Evolutionary conservation across 1,284 basidiomycete species (phyloP), one percentile per base, ranked within the genome.

Genomic region (Naganishia sp.): DNA sequence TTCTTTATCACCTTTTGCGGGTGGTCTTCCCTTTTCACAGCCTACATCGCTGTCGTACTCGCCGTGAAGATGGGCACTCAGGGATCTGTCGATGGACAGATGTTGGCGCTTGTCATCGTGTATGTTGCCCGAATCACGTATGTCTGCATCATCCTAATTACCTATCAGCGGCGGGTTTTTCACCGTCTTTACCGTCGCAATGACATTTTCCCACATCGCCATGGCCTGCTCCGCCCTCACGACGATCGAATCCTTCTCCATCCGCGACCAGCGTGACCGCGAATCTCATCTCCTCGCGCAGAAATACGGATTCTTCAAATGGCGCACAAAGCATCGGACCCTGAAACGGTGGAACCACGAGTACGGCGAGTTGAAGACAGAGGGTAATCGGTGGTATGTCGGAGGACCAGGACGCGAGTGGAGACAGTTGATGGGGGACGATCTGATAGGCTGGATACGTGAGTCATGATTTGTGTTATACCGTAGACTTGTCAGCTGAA

Each of bases 1-100:
- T 74, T 78, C 60, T 80, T 80, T 56, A 71, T 80, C 41, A 74
- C 70, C 17, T 79, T 79, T 69, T 76, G 69, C 42, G 68, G 74
- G 28, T 80, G 79, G 79, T 74, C 73, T 0, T 71, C 71, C 3
- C 7, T 77, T 0, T 79, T 74, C 63, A 76, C 73, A 50, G 21
- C 72, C 17, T 79, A 76, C 67, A 69, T 73, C 49, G 32, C 73
- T 21, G 58, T 73, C n/a, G 67, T 76, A 32, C 65, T 75, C 9
- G 68, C 76, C 32, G 66, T 75, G 28, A 67, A 70, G 21, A 60
- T 70, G 4, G 53, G 70, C 6, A 70, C 52, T 10, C 63, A 71
- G 18, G 43, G 56, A 2, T 39, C 42, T 0, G 57, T 73, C 2
- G 79, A 80, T 47, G 76, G 75, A 6, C 75, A 80, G 58, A 72